Conservation (phyloP, 352 stramenopile genomes). For the Phytophthora cactorum region DNA sequence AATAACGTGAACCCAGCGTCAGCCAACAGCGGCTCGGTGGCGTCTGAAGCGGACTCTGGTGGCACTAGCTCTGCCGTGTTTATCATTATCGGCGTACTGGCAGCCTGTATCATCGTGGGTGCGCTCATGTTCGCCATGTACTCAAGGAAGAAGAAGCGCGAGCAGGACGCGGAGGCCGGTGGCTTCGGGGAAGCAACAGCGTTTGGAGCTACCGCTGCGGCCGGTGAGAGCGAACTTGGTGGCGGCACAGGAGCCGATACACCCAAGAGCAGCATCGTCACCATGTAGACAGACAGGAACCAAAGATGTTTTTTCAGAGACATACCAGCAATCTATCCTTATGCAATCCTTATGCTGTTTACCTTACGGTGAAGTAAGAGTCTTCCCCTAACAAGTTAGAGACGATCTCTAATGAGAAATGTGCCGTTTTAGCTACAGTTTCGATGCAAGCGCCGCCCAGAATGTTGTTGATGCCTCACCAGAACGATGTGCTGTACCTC, state of each 20-base stretch:
- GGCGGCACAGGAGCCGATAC: conserved; percentile 50
- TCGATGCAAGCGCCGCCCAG: conserved; percentile 23
- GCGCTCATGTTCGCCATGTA: conserved; percentile 79
- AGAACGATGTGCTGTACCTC: conserved; percentile 57
- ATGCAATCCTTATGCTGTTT: conserved; percentile 18
- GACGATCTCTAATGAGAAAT: background rate
- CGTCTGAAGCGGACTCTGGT: conserved; percentile 32
- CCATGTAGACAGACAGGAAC: conserved; percentile 59
- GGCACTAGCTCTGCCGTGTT: conserved; percentile 63
- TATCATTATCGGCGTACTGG: conserved; percentile 72
- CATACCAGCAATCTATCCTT: conserved; percentile 41
- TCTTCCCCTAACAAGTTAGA: conserved; percentile 6
- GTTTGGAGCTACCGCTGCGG: conserved; percentile 33
- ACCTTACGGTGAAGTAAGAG: too few species aligned
- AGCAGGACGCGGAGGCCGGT: conserved; percentile 55
- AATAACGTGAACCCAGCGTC: conserved; percentile 22
- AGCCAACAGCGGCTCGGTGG: conserved; percentile 32
- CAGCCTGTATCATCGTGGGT: conserved; percentile 64
- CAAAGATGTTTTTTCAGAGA: conserved; percentile 21
- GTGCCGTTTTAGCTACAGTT: conserved; percentile 19
- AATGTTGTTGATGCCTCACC: conserved; percentile 20
- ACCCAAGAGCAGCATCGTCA: conserved; percentile 80
- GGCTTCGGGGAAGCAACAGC: conserved; percentile 53
- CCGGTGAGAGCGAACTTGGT: conserved; percentile 26
- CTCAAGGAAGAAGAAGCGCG: conserved; percentile 73